Evolutionary conservation across 1,284 basidiomycete genomes (phyloP).

Genomic region (Pseudozyma sp.): DNA sequence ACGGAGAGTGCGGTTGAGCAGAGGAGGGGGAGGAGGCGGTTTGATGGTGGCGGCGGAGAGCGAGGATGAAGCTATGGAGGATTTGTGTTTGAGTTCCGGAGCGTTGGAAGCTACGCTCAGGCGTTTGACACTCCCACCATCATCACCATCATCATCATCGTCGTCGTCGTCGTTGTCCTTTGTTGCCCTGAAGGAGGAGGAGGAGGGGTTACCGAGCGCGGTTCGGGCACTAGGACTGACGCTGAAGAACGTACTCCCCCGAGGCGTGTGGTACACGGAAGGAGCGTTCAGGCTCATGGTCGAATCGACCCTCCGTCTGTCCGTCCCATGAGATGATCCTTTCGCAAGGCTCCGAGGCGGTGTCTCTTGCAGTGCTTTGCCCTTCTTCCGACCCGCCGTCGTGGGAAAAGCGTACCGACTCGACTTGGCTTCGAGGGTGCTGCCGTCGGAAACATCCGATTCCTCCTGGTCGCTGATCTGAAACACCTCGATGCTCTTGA

Average conservation of each 20-base stretch:
- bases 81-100: conserved; percentile 11
- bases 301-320: conserved; percentile 36
- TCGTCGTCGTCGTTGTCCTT: neutral
- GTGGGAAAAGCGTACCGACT: conserved; percentile 11
- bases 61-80: conserved; percentile 19
- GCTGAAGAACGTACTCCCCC: conserved; percentile 52
- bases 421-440: neutral
- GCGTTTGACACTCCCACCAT: conserved; percentile 10
- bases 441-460: conserved; percentile 1
- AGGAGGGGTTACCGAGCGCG: neutral
- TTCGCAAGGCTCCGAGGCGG: conserved; percentile 1
- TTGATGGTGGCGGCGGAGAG: conserved; percentile 13
- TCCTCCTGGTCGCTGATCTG: conserved; percentile 26
- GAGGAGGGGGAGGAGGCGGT: neutral
- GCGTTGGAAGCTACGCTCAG: neutral
- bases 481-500: conserved; percentile 52
- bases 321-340: neutral
- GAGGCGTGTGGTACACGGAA: conserved; percentile 55
- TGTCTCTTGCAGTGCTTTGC: neutral
- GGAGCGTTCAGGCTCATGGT: conserved; percentile 40
- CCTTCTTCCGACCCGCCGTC: neutral
- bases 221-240: conserved; percentile 31
- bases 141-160: conserved; percentile 1
- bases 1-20: neutral
- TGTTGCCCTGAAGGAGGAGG: neutral